Conservation (phyloP, 2,329 filamentous ascomycete species). For the Fusarium sp. region DNA sequence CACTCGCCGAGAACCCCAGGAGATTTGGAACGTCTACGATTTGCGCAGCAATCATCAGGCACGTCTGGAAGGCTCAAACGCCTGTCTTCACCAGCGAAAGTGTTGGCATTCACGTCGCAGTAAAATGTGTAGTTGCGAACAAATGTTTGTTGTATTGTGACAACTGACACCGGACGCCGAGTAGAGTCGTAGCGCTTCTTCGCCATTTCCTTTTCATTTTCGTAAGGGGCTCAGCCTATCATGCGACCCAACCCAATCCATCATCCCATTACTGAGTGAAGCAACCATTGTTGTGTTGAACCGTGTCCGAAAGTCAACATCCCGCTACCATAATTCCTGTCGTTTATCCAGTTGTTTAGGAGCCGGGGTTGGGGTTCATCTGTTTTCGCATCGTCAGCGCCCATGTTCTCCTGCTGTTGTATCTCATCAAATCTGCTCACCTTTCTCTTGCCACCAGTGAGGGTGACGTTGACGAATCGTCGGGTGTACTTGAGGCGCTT, state of each 20-base stretch:
- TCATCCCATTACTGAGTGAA: conserved; percentile 54
- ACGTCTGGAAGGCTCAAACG: not conserved
- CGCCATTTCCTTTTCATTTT: conserved; percentile 51
- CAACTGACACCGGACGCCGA: conserved; percentile 61
- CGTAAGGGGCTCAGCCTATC: conserved; percentile 55
- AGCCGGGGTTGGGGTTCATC: conserved; percentile 91
- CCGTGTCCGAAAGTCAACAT: conserved; percentile 53
- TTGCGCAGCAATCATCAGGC: not conserved
- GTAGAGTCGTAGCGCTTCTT: conserved; percentile 58
- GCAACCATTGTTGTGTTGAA: conserved; percentile 52
- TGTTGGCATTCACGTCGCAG: conserved; percentile 33
- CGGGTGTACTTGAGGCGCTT: conserved; percentile 97
- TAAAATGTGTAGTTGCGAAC: conserved; percentile 45
- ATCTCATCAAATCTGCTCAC: conserved; percentile 64
- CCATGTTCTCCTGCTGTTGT: not conserved
- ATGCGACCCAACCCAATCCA: conserved; percentile 57
- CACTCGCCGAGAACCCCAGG: conserved; percentile 36
- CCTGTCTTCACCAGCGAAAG: not conserved
- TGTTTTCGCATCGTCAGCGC: conserved; percentile 60
- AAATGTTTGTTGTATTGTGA: conserved; percentile 59
- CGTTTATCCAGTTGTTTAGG: conserved; percentile 63
- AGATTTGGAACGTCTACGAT: conserved; percentile 24
- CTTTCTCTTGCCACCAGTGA: conserved; percentile 99
- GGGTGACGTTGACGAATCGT: conserved; percentile 97
- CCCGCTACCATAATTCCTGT: conserved; percentile 50